Conservation (phyloP, 2,329 filamentous ascomycete genomes). For the Cladosporium halotolerans region DNA sequence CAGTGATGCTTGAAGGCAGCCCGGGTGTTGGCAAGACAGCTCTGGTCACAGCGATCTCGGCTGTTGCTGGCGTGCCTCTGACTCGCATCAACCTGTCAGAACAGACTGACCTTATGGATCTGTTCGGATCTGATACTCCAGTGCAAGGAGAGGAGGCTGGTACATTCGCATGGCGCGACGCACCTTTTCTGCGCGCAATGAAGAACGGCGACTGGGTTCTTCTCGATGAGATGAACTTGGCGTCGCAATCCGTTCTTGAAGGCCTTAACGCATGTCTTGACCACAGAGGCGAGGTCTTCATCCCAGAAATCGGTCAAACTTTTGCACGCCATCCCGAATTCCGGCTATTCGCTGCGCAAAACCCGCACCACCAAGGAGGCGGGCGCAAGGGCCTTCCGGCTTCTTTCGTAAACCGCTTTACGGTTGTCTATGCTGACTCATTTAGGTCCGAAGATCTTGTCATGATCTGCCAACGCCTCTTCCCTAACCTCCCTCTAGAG, state of each 20-base stretch:
- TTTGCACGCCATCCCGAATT: slow-evolving; percentile 87
- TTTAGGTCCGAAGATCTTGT: slow-evolving; percentile 76
- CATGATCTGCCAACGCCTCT: slow-evolving; percentile 73
- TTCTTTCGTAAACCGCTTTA: slow-evolving; percentile 97
- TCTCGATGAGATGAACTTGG: slow-evolving; percentile 97
- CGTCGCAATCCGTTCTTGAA: slow-evolving; percentile 92
- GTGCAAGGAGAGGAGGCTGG: slow-evolving; percentile 88
- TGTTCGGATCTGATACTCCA: slow-evolving; percentile 94
- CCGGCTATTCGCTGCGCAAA: slow-evolving; percentile 93
- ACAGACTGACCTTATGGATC: slow-evolving; percentile 93
- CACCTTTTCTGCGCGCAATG: slow-evolving; percentile 93
- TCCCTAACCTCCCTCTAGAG: slow-evolving; percentile 54
- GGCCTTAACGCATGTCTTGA: slow-evolving; percentile 94
- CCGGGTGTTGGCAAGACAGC: slow-evolving; percentile 99
- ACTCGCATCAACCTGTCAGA: slow-evolving; percentile 96
- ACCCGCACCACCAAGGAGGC: slow-evolving; percentile 94
- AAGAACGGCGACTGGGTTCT: slow-evolving; percentile 95
- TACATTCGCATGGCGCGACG: slow-evolving; percentile 91
- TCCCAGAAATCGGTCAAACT: slow-evolving; percentile 89
- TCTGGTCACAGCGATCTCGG: slow-evolving; percentile 76
- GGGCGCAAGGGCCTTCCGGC: slow-evolving; percentile 89
- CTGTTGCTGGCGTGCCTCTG: slow-evolving; percentile 70
- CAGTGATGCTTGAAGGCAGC: slow-evolving; percentile 89
- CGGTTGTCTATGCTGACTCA: slow-evolving; percentile 92
- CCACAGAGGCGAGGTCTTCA: slow-evolving; percentile 90